These are phyloP conservation scores for Tricholoma terreum DNA, from an alignment of 768 basidiomycete species.

Conservation along the genomic window DNA sequence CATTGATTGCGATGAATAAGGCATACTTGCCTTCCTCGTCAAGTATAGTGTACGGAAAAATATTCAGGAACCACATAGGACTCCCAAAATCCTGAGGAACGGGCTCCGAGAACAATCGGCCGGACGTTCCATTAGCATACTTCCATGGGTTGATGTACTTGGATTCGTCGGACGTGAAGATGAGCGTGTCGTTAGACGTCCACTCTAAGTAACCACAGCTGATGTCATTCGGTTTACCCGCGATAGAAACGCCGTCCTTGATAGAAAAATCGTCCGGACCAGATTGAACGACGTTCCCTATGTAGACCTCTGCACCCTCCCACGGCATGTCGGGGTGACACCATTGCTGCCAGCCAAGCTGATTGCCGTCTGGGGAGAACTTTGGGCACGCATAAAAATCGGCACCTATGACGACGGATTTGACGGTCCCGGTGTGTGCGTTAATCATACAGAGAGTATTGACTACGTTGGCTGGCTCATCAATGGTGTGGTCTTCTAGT, in stretches of 20 bases:
- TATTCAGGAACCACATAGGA: constrained; percentile 55
- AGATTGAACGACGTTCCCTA: constrained; percentile 44
- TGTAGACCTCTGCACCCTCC: constrained; percentile 25
- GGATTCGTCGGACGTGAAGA: constrained; percentile 63
- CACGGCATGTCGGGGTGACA: constrained; percentile 27
- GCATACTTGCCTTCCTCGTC: constrained; percentile 31
- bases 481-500: constrained; percentile 68
- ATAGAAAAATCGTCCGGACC: constrained; percentile 29
- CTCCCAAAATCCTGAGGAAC: constrained; percentile 53
- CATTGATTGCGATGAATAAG: constrained; percentile 38
- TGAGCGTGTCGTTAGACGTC: constrained; percentile 50
- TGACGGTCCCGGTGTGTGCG: constrained; percentile 39
- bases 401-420: constrained; percentile 48
- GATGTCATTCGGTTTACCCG: constrained; percentile 47
- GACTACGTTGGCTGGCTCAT: constrained; percentile 46
- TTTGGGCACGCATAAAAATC: constrained; percentile 68
- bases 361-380: constrained; percentile 22
- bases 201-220: constrained; percentile 61
- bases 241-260: constrained; percentile 40
- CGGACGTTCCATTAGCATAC: constrained; percentile 32
- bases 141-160: constrained; percentile 70
- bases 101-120: constrained; percentile 40
- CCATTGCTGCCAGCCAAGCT: constrained; percentile 26
- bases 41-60: constrained; percentile 45
- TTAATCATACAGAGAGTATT: constrained; percentile 60